Conservation (phyloP, 306 rosid species). For the Coriaria nepalensis region DNA sequence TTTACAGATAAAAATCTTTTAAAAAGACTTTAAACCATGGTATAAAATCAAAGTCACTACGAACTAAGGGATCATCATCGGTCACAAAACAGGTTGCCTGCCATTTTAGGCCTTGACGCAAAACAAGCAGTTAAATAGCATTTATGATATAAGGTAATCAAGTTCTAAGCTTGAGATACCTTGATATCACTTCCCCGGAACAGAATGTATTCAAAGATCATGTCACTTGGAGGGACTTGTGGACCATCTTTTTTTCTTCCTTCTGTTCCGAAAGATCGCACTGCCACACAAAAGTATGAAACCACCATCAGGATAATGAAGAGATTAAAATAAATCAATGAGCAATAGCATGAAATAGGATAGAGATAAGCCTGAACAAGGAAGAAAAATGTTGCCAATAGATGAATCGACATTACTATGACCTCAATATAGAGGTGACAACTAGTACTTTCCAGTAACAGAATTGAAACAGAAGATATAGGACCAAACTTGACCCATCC, state of each 20-base stretch:
- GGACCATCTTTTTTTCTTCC: slow-evolving; percentile 93
- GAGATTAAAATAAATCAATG: neutral
- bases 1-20: too few species aligned
- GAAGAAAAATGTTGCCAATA: too few species aligned
- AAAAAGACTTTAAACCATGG: neutral
- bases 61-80: neutral
- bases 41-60: neutral
- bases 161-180: slow-evolving; percentile 24
- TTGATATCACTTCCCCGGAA: slow-evolving; percentile 92
- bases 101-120: neutral
- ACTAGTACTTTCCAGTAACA: too few species aligned
- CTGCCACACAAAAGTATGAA: slow-evolving; percentile 27
- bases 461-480: too few species aligned
- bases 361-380: too few species aligned
- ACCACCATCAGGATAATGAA: slow-evolving; percentile 1
- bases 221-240: slow-evolving; percentile 74
- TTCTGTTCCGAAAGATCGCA: slow-evolving; percentile 90
- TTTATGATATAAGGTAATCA: too few species aligned
- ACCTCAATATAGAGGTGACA: too few species aligned
- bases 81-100: neutral
- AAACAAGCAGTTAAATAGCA: neutral
- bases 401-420: too few species aligned
- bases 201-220: slow-evolving; percentile 76
- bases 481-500: too few species aligned
- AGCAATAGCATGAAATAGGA: neutral